Conservation (phyloP, 441 rosid species). For the Mallotus repandus region DNA sequence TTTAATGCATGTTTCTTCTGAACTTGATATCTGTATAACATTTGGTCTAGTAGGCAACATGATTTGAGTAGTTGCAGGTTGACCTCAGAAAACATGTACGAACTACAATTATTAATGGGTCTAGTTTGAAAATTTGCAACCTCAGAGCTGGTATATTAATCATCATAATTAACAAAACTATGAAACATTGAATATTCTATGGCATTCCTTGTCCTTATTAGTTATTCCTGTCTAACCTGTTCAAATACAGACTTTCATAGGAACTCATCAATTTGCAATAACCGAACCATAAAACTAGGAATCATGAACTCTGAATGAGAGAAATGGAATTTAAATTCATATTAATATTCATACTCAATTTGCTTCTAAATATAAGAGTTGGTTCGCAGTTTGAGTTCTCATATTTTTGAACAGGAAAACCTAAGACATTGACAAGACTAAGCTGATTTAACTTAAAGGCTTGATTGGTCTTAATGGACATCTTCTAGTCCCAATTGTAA, state of each 20-base stretch:
- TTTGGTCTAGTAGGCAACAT: not conserved
- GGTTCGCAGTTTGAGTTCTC: constrained; percentile 1
- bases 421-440: not conserved
- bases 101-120: not conserved
- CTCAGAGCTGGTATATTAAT: not conserved
- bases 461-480: not conserved
- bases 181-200: too few relatives aligned
- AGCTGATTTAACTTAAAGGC: not conserved
- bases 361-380: not conserved
- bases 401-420: not conserved
- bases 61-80: not conserved
- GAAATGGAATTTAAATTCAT: not conserved
- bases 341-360: too few relatives aligned
- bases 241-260: not conserved
- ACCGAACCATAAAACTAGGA: too few relatives aligned
- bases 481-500: not conserved
- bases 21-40: not conserved
- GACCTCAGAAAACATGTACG: not conserved
- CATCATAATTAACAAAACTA: not conserved
- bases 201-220: too few relatives aligned
- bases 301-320: not conserved
- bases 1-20: not conserved
- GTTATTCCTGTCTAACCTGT: not conserved
- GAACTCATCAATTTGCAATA: too few relatives aligned
- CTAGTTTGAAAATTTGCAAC: not conserved